Conservation (phyloP, 495 filamentous ascomycete species). For the Xylaria sp. region DNA sequence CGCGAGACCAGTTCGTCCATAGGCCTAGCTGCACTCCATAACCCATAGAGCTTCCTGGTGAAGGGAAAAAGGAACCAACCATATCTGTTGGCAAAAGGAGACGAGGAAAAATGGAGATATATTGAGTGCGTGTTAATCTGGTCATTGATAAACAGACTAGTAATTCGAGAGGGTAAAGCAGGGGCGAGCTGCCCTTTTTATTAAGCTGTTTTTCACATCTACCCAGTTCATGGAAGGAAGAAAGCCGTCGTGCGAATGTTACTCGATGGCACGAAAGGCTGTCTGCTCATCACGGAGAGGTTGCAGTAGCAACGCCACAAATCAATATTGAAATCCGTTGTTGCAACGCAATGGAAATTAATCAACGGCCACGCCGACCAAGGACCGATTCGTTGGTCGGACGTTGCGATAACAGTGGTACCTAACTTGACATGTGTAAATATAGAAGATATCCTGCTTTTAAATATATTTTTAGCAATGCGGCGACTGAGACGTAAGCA, state of each 20-base stretch:
- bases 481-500: not conserved
- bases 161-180: not conserved
- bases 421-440: not conserved
- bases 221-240: not conserved
- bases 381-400: not conserved
- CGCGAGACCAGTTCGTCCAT: conserved; percentile 32
- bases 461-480: not conserved
- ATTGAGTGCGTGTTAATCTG: not conserved
- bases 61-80: not conserved
- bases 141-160: not conserved
- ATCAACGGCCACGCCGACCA: not conserved
- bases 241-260: not conserved
- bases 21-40: conserved; percentile 29
- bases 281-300: not conserved
- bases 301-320: not conserved
- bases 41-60: conserved; percentile 2
- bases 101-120: not conserved
- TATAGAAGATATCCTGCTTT: not conserved
- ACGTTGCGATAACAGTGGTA: not conserved
- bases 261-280: not conserved
- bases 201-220: not conserved
- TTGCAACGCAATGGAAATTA: not conserved
- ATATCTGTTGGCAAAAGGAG: not conserved
- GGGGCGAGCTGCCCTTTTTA: not conserved
- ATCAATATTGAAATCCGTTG: not conserved